Conservation (phyloP, 331 rosid species). For the Quercus lobata region DNA sequence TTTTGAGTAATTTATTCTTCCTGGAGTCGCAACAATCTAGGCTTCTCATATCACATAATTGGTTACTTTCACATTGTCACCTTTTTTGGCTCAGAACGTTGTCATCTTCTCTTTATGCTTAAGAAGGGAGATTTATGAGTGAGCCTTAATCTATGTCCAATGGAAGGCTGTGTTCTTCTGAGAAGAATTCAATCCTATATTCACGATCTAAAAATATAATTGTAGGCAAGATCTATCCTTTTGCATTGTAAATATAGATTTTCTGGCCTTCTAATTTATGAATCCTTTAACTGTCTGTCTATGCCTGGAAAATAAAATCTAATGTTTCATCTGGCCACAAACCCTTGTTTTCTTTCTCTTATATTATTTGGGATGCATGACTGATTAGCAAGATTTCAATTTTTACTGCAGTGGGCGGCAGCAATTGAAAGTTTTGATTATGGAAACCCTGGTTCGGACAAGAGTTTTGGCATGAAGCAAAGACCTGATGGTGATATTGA, state of each 20-base stretch:
- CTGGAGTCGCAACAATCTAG: background rate
- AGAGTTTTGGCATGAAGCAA: slow-evolving; percentile 95
- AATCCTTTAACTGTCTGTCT: background rate
- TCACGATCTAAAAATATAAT: too few relatives aligned
- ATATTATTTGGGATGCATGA: background rate
- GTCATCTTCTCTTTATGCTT: slow-evolving; percentile 3
- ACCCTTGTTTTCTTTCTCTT: background rate
- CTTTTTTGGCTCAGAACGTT: background rate
- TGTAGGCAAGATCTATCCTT: background rate
- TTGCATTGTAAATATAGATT: background rate
- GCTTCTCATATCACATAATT: background rate
- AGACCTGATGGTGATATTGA: slow-evolving; percentile 98
- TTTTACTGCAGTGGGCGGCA: slow-evolving; percentile 77
- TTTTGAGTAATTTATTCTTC: background rate
- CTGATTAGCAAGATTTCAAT: slow-evolving; percentile 3
- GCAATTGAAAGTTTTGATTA: slow-evolving; percentile 76
- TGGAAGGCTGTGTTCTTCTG: too few relatives aligned
- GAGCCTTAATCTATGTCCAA: background rate
- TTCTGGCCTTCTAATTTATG: background rate
- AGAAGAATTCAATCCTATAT: too few relatives aligned
- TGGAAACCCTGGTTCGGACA: slow-evolving; percentile 72
- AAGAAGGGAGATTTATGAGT: slow-evolving; percentile 6
- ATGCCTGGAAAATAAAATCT: background rate
- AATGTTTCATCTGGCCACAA: background rate
- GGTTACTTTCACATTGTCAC: background rate